Evolutionary conservation across 352 stramenopile genomes (phyloP), one percentile per base, ranked within the genome.

Genomic region (Phytophthora hibernalis): DNA sequence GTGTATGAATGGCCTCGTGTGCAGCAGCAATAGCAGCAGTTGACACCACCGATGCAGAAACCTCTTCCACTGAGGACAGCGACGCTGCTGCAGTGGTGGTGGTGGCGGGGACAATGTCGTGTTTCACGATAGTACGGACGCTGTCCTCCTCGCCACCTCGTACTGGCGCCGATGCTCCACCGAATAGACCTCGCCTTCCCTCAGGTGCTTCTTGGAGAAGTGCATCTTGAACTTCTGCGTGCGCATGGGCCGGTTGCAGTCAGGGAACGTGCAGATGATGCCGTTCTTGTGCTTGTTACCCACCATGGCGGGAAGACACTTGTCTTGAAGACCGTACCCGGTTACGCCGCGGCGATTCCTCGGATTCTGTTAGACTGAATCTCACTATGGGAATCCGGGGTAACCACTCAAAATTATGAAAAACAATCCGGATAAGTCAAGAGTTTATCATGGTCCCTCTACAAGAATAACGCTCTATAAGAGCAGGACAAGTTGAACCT

Each of bases 271-370:
- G 73, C 86, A 95, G 60, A 93, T 78, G 66, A 92, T 95, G 73
- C 86, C 86, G 53, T 95, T 95, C 82, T 95, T 95, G 84, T 95
- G 86, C 76, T 95, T 95, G 77, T 90, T 95, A 72, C 86, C 84
- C 54, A 85, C 80, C 86, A 94, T 92, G 12, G 15, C 62, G 21
- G 37, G n/a, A 54, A 60, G 45, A 50, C 35, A 21, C 33, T 16
- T 20, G 33, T 21, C 22, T 7, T 28, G 22, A 35, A 20, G 38
- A 45, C 16, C n/a, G 37, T 54, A 61, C 56, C 54, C 56, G 52
- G 60, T 62, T 68, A 68, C 60, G 43, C 56, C 40, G 18, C 6
- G 21, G n/a, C 8, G 18, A 22, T 45, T 45, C n/a, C 18, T 20
- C 11, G 16, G 16, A 7, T 18, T 47, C n/a, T n/a, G 21, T 26